phyloP scores from a whole-genome alignment of 345 rosid species.

The Salix exigua region DNA sequence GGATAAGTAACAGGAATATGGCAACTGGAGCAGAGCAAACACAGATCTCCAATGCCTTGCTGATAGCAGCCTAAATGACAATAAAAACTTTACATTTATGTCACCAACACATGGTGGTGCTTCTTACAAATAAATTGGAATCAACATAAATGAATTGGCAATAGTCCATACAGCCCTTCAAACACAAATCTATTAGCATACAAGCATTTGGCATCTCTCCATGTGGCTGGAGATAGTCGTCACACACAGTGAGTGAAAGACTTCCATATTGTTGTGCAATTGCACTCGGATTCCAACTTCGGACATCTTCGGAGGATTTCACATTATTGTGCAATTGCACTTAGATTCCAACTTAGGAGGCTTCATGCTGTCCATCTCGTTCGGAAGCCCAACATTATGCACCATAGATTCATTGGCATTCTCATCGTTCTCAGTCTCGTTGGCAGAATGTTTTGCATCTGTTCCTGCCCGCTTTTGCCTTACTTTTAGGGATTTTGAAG shows the following conservation, averaged over 20 bases:
- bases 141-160: constrained; percentile 34
- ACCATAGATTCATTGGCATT: constrained; percentile 55
- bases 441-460: constrained; percentile 37
- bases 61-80: constrained; percentile 35
- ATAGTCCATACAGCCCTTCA: constrained; percentile 38
- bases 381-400: constrained; percentile 58
- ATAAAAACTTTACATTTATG: constrained; percentile 51
- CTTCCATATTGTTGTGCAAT: constrained; percentile 90
- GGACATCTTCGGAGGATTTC: constrained; percentile 53
- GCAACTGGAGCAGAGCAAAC: constrained; percentile 29
- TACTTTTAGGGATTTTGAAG: constrained; percentile 50
- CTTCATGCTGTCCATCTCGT: constrained; percentile 53
- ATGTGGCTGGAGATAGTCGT: background rate
- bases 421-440: constrained; percentile 73
- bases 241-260: background rate
- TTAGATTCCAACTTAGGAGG: constrained; percentile 91
- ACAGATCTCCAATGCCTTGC: constrained; percentile 34
- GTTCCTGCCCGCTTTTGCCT: constrained; percentile 54
- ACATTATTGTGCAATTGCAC: constrained; percentile 98
- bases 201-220: constrained; percentile 10
- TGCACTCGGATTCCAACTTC: constrained; percentile 91
- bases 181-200: constrained; percentile 24
- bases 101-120: constrained; percentile 33
- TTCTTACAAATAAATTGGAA: constrained; percentile 33
- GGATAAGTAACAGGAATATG: constrained; percentile 22